phyloP scores from a whole-genome alignment of 495 filamentous ascomycete genomes.

The Xylaria palmicola region DNA sequence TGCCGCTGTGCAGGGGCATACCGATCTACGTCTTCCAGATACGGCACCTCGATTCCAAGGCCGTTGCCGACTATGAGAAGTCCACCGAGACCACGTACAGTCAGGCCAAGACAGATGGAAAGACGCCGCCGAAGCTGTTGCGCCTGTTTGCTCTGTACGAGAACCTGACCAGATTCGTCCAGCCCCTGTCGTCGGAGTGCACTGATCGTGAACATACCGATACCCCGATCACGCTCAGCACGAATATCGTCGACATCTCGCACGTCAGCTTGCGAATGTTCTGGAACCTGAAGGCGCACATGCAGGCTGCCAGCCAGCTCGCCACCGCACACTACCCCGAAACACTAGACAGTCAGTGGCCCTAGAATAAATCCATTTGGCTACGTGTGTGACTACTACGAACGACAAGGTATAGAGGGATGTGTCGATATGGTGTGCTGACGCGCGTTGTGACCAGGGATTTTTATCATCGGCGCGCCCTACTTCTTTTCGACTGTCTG shows the following conservation, averaged over 20 bases:
- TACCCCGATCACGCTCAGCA: constrained; percentile 80
- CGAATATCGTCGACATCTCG: constrained; percentile 86
- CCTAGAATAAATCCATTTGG: neutral
- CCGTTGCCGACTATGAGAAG: constrained; percentile 71
- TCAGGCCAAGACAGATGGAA: constrained; percentile 56
- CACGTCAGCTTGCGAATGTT: constrained; percentile 85
- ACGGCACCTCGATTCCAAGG: constrained; percentile 74
- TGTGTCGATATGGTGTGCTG: constrained; percentile 1
- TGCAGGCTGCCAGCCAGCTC: constrained; percentile 83
- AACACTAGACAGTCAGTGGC: constrained; percentile 69
- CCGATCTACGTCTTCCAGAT: constrained; percentile 89
- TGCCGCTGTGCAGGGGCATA: constrained; percentile 60
- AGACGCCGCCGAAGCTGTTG: constrained; percentile 65
- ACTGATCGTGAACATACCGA: constrained; percentile 64
- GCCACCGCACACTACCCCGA: constrained; percentile 94
- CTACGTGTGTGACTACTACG: neutral
- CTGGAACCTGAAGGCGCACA: constrained; percentile 86
- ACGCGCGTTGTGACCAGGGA: constrained; percentile 6
- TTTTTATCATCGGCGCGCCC: constrained; percentile 80
- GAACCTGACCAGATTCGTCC: constrained; percentile 80
- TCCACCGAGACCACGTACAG: constrained; percentile 52
- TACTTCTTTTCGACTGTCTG: constrained; percentile 91
- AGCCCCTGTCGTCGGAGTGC: constrained; percentile 75
- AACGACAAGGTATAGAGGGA: neutral
- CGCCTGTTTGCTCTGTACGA: constrained; percentile 87